Evolutionary conservation across 176 grass and related monocot species (phyloP), one percentile per base, ranked within the genome.

Genomic region (Tillandsia leiboldiana): DNA sequence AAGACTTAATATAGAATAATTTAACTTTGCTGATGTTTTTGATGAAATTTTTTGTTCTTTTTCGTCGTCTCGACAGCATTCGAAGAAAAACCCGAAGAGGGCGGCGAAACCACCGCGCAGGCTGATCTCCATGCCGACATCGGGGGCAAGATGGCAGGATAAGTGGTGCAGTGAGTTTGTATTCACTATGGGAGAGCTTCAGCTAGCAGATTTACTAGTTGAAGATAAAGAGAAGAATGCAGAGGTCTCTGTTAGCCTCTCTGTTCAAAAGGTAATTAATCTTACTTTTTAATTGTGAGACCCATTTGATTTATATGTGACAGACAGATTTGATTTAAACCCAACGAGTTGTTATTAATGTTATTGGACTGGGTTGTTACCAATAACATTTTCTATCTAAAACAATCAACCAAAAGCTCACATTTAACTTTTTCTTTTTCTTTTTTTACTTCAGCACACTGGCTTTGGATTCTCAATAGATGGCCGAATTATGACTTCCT

Each of bases 381-480:
- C 4, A 51, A 63, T 14, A 49, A 15, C 7, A 48, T 65, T 24
- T 47, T 58, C 12, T 57, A 53, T 18, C 49, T 56, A 15, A 11
- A 66, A 9, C 10, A 59, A 51, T 47, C 12, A 58, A 53, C 15
- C 14, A 53, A n/a, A n/a, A 48, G 22, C 67, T 64, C 12, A 12
- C 18, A 64, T 27, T 58, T 29, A 69, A 24, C 11, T 9, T 58
- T 10, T 24, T 17, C 22, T 53, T 53, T 27, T 67, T 20, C 20
- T 15, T 75, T 51, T 33, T 12, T 81, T 82, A 24, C 24, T 24
- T 11, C 85, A 91, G 91, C 91, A 96, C 26, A 64, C 82, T 26
- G 74, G 86, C 23, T 96, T 96, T 79, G 91, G 91, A 9, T 82
- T 96, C 82, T 96, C 91, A 0, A 81, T 96, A 50, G 86, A 88